Percentiles rank a stretch among this genome's conserved stretches.
phyloP scores from a whole-genome alignment of 257 asterid genomes.

The Forsythia suspensa region DNA sequence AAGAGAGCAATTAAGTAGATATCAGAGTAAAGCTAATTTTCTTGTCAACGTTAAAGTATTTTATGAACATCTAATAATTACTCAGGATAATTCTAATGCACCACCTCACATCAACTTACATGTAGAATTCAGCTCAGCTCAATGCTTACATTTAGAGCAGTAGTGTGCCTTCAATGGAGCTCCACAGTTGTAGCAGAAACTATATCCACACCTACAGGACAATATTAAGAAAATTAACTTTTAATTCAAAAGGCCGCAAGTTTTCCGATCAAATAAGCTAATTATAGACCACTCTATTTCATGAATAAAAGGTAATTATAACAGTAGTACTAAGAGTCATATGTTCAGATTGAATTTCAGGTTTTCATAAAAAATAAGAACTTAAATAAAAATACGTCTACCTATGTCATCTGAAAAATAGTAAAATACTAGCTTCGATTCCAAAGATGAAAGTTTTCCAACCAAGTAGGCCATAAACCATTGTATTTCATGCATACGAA shows the following conservation, averaged over 20 bases:
- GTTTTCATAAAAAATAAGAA: not conserved
- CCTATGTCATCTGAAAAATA: not conserved
- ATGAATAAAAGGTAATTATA: not conserved
- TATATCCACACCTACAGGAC: slow-evolving; percentile 48
- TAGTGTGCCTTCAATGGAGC: slow-evolving; percentile 27
- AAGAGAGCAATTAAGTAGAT: not conserved
- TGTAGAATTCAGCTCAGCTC: not conserved
- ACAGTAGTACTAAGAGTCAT: not conserved
- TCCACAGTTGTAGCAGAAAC: slow-evolving; percentile 76
- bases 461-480: not conserved
- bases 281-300: not conserved
- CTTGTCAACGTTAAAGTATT: not conserved
- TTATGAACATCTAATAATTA: not conserved
- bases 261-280: not conserved
- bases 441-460: not conserved
- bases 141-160: slow-evolving; percentile 40
- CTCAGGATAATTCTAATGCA: not conserved
- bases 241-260: not conserved
- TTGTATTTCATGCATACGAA: not conserved
- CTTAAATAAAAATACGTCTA: not conserved
- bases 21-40: not conserved
- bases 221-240: not conserved
- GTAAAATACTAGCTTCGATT: not conserved
- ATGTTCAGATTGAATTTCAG: not conserved
- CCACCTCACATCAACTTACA: not conserved